phyloP scores from a whole-genome alignment of 768 basidiomycete species.

The Suillus plorans region DNA sequence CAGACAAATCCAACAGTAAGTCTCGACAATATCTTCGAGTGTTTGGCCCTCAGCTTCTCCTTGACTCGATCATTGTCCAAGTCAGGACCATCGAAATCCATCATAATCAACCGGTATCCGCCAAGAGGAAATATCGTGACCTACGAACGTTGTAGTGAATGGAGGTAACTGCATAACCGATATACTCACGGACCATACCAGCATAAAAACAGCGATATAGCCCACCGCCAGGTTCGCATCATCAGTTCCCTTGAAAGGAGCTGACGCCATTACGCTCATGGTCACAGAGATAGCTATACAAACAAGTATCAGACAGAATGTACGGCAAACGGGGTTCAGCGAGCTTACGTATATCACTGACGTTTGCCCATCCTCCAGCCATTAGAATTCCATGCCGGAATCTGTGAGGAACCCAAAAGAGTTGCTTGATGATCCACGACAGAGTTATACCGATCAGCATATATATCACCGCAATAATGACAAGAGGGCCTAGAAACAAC shows the following conservation, averaged over 20 bases:
- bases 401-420: constrained; percentile 78
- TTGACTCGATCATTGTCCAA: constrained; percentile 55
- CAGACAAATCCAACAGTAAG: constrained; percentile 15
- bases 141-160: constrained; percentile 28
- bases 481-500: constrained; percentile 52
- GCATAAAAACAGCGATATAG: constrained; percentile 60
- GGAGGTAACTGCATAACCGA: neutral
- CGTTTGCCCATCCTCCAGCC: constrained; percentile 70
- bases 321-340: neutral
- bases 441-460: constrained; percentile 52
- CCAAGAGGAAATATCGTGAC: constrained; percentile 67
- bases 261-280: constrained; percentile 56
- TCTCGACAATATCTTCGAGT: constrained; percentile 17
- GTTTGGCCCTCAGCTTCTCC: constrained; percentile 41
- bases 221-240: constrained; percentile 67
- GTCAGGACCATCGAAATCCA: constrained; percentile 68
- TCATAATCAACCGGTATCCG: constrained; percentile 49
- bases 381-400: constrained; percentile 71
- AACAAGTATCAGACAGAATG: neutral
- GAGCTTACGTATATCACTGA: constrained; percentile 66
- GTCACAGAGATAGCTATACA: constrained; percentile 63
- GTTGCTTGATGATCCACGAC: constrained; percentile 53
- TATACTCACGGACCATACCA: constrained; percentile 55
- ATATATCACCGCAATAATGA: constrained; percentile 62
- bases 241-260: constrained; percentile 57